These are phyloP conservation scores for Solanum peruvianum DNA, from an alignment of 257 asterid genomes.

Conservation along the genomic window DNA sequence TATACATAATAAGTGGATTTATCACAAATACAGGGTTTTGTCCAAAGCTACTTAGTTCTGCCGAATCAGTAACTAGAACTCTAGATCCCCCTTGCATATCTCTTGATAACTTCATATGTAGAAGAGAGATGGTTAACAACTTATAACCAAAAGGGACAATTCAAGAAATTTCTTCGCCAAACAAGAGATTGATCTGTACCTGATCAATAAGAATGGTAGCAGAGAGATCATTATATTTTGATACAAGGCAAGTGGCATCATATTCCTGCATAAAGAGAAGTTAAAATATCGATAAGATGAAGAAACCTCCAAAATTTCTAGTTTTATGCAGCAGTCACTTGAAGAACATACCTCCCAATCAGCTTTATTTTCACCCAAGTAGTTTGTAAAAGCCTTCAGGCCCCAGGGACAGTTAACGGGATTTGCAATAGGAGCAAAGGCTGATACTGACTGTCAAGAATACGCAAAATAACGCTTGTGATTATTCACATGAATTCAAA, in stretches of 20 bases:
- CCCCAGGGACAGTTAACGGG: conserved; percentile 96
- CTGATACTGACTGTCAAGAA: conserved; percentile 71
- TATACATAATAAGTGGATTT: not conserved
- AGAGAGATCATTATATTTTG: conserved; percentile 44
- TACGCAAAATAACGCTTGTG: not conserved
- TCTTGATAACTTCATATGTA: not conserved
- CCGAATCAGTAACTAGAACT: not conserved
- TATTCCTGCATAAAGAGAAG: conserved; percentile 52
- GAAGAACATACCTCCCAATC: conserved; percentile 78
- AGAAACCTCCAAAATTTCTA: not conserved
- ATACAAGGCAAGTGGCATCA: conserved; percentile 74
- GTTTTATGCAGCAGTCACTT: not conserved
- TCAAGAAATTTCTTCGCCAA: not conserved
- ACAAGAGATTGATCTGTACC: conserved; percentile 24
- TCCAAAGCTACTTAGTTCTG: not conserved
- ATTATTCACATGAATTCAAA: not conserved
- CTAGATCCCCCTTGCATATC: not conserved
- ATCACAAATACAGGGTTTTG: not conserved
- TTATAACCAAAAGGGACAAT: not conserved
- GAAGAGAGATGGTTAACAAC: not conserved
- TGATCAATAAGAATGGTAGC: conserved; percentile 93
- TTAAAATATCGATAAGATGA: not conserved
- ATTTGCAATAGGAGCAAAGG: conserved; percentile 76
- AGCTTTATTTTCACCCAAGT: conserved; percentile 74
- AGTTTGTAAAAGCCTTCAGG: conserved; percentile 85